Base-by-base conservation (phyloP, 345 rosid species). In the Pugionium cornutum region DNA sequence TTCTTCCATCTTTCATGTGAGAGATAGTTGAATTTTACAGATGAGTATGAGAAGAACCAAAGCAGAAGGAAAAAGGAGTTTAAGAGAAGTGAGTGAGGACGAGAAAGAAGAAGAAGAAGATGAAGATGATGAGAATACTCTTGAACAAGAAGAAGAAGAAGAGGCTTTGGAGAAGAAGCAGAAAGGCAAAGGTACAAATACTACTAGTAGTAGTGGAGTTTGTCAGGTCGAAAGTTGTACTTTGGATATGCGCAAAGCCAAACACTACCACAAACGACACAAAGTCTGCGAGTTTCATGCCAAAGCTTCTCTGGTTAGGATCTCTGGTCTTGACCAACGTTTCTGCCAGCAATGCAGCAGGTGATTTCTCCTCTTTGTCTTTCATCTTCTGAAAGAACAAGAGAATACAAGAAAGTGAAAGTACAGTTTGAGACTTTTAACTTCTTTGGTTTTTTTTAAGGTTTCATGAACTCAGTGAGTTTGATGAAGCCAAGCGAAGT, bases 291-390 rank as follows among this genome's bases (percentile, higher is more conserved):
- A 94, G 72, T 37, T 47, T 73, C 99, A 94, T 39, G 89, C 99
- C 74, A 94, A 85, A 76, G 86, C 90, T 60, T 30, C 90, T 3
- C 51, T 50, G 18, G 97, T 81, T 39, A 70, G 48, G 52, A 79
- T 94, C 57, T 78, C 70, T 28, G 97, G 90, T 42, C 68, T 72
- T 54, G 86, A 76, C 5, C 88, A 86, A 72, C 94, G 99, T 60
- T 94, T 94, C 67, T 94, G 99, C 80, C 99, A 94, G 76, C 99
- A 90, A 88, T 94, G 99, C 74, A 94, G 99, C 97, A 90, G 92
- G 99, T 82, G n/a, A n/a, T 4, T 1, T 1, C 7, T 6, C 28
- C 7, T 18, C 32, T 26, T 0, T 32, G 34, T 31, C 29, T 35
- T 9, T 27, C 26, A 44, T 10, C 56, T 54, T 30, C 25, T 51